Base-by-base conservation (phyloP, 371 early-diverging fungal genomes). In the Mortierella polycephala region DNA sequence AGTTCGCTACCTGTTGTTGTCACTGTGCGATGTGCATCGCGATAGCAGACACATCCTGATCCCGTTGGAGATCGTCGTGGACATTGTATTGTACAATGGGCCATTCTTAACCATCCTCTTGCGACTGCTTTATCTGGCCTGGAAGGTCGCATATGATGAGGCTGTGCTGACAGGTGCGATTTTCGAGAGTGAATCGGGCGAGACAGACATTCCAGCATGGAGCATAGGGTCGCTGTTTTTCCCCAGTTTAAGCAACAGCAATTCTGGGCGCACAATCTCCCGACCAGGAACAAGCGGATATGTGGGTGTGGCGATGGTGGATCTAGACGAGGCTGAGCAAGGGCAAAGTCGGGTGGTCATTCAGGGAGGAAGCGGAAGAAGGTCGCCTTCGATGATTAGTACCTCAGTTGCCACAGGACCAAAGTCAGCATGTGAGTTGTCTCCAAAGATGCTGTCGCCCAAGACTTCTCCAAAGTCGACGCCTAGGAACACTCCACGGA, bases 91-190 rank as follows among this genome's bases (percentile, higher is more conserved):
- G 13, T 79, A 79, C 60, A 79, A 79, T 42, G 80, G 80, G 3
- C 80, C 80, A 9, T 79, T 79, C 57, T 23, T 79, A 60, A 55
- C 59, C 0, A 62, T 69, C 20, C 70, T 73, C n/a, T 58, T 73
- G 67, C 62, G 80, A 45, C 50, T 79, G 52, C 56, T 79, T 59
- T 73, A 66, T 49, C 45, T 69, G 69, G 73, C 67, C 1, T 79
- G 80, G 80, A 72, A 69, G 64, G 80, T 79, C n/a, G 80, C 80
- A 4, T 79, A 79, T 18, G 80, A 79, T 20, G 80, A 79, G 66
- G 80, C 80, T 57, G 67, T 79, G 44, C 66, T 79, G 21, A 79
- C 80, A 16, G 80, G 80, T 39, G 69, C 80, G 11, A 79, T 79
- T 14, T 62, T 45, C 41, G 80, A 72, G 57, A 66, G 66, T 7